A percentile compares a stretch with the other conserved stretches of the same genome.
Evolutionary conservation across 305 asterid genomes (phyloP).

Genomic region (Fraxinus sp.): DNA sequence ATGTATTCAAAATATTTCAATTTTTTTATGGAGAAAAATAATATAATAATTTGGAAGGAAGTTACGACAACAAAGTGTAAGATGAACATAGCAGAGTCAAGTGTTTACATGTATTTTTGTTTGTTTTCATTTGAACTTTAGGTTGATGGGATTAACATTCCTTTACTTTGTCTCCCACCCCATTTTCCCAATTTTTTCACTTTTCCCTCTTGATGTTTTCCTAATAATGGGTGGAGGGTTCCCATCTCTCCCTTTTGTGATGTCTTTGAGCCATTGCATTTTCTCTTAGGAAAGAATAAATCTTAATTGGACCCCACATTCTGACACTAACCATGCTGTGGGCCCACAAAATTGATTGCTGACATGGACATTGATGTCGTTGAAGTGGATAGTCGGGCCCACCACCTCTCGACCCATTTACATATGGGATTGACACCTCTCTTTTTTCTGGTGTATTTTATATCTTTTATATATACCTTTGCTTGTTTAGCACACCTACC

Average conservation of each 20-base stretch:
- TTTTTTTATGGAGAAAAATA: too few species aligned
- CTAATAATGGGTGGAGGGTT: conserved; percentile 30
- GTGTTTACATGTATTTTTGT: conserved; percentile 11
- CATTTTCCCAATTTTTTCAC: background rate
- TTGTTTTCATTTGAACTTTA: conserved; percentile 33
- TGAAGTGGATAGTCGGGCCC: conserved; percentile 61
- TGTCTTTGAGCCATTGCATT: conserved; percentile 49
- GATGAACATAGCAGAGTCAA: conserved; percentile 55
- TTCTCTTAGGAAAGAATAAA: conserved; percentile 49
- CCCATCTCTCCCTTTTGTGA: conserved; percentile 34
- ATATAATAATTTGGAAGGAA: too few species aligned
- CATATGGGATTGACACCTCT: background rate
- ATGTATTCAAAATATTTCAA: too few species aligned
- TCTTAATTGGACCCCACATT: conserved; percentile 27
- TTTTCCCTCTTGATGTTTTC: background rate
- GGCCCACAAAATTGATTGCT: conserved; percentile 39
- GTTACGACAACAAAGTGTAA: conserved; percentile 28
- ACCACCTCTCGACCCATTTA: conserved; percentile 34
- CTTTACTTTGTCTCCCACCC: conserved; percentile 58
- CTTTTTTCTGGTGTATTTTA: background rate
- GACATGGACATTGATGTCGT: conserved; percentile 53
- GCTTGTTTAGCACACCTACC: background rate
- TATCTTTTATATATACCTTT: background rate
- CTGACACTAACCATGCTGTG: background rate
- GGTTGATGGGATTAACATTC: conserved; percentile 68